Base-by-base conservation (phyloP, 2,329 filamentous ascomycete species). In the Penicillium hordei region DNA sequence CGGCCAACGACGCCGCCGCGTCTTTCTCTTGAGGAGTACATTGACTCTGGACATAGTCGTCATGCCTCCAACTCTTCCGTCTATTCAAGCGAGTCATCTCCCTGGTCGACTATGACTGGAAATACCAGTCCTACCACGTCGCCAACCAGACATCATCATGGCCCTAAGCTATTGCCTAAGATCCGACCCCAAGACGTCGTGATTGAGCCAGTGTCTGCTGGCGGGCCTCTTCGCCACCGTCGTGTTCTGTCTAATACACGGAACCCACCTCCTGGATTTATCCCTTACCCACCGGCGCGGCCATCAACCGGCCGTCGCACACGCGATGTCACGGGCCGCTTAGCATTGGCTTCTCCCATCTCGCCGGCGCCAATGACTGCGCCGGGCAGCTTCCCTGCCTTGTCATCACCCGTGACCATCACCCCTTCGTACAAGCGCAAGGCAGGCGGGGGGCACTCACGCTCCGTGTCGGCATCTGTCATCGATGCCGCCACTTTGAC, bases 161-260 rank as follows among this genome's bases (percentile, higher is more conserved):
- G 78, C 21, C 90, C 91, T 51, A 80, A 91, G 48, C 80, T 96
- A 59, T 82, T 96, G 33, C 91, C 91, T 70, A 94, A 92, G 82
- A 93, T 95, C 78, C 85, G 91, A 60, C 85, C 85, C 40, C 91
- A 94, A 76, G 91, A 96, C 76, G 89, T 93, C 76, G 82, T 88
- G 60, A 84, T 91, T 60, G 85, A 87, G 64, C 83, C 83, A 40
- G 79, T 79, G 40, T 79, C 81, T 51, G 71, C 75, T 54, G 69
- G 68, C 43, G 73, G 73, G 39, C 79, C 82, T 45, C 86, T 89
- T 75, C 83, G 86, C 68, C 79, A 83, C 71, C 79, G 80, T 65
- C 77, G 79, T 67, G 79, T 80, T 60, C 63, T 76, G 69, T 83
- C 75, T 73, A 85, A 80, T 79, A 83, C 72, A 73, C 82, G 68